Conservation (phyloP, 108 stramenopile genomes). For the Cyclotella distinguenda region DNA sequence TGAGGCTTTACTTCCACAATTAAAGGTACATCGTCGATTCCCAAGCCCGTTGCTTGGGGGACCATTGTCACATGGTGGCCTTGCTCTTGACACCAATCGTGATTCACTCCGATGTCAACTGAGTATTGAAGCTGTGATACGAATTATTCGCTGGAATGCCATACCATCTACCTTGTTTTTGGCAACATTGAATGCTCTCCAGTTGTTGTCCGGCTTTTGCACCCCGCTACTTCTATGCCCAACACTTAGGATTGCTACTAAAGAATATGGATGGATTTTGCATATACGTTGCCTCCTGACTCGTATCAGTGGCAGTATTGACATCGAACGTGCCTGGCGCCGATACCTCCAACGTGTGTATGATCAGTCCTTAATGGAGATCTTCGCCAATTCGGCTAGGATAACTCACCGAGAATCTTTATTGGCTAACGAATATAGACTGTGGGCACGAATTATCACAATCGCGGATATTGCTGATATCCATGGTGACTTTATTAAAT, state of each 20-base stretch:
- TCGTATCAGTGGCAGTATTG: background rate
- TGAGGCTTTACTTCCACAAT: background rate
- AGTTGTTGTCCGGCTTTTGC: slow-evolving; percentile 4
- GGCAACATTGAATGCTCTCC: background rate
- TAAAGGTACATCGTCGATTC: background rate
- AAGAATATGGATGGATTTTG: background rate
- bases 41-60: background rate
- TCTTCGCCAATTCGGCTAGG: background rate
- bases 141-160: background rate
- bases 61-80: background rate
- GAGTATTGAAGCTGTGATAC: background rate
- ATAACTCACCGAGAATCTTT: background rate
- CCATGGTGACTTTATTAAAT: background rate
- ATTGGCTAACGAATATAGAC: slow-evolving; percentile 2
- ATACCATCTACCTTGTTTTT: background rate
- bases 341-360: background rate
- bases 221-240: background rate
- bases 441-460: background rate
- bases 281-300: background rate
- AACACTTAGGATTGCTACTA: background rate
- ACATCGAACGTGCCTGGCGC: background rate
- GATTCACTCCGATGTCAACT: background rate
- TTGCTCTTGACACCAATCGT: background rate
- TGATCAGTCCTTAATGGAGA: slow-evolving; percentile 1
- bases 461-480: slow-evolving; percentile 1